Evolutionary conservation across 2,329 filamentous ascomycete species (phyloP).

Genomic region (Fusarium miscanthi): DNA sequence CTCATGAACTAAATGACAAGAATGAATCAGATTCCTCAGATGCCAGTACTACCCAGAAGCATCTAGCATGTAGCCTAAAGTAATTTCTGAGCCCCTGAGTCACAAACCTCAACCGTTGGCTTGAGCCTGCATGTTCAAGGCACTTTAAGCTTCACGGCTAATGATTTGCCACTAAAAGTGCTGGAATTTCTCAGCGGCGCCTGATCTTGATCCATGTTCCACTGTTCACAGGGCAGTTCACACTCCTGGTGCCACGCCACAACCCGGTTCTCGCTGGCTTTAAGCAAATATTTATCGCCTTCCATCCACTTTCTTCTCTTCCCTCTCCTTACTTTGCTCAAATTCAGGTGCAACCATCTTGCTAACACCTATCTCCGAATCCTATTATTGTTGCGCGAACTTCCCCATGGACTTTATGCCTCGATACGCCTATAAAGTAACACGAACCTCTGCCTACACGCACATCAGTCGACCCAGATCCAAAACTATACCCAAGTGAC

Average conservation of each 20-base stretch:
- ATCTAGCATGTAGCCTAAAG: neutral
- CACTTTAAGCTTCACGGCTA: constrained; percentile 21
- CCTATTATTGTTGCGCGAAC: constrained; percentile 4
- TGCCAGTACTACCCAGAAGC: neutral
- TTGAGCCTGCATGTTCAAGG: constrained; percentile 8
- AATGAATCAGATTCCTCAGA: neutral
- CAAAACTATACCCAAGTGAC: constrained; percentile 41
- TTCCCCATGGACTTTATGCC: constrained; percentile 45
- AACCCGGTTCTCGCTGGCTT: constrained; percentile 35
- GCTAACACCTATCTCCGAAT: constrained; percentile 30
- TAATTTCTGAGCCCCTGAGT: neutral
- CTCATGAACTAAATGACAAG: constrained; percentile 10
- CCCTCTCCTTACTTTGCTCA: constrained; percentile 5
- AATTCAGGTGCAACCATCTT: constrained; percentile 27
- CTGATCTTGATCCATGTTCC: constrained; percentile 16
- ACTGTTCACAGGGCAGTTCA: constrained; percentile 13
- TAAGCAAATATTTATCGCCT: constrained; percentile 39
- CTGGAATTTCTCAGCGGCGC: constrained; percentile 37
- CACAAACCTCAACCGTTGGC: constrained; percentile 15
- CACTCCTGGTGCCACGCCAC: constrained; percentile 35
- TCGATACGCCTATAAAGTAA: constrained; percentile 37
- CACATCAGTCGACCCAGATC: constrained; percentile 37
- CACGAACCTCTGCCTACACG: constrained; percentile 30
- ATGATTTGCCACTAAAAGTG: constrained; percentile 35
- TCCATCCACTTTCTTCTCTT: constrained; percentile 14